Evolutionary conservation across 352 stramenopile species (phyloP).

Genomic region (Aphanomyces invadans): DNA sequence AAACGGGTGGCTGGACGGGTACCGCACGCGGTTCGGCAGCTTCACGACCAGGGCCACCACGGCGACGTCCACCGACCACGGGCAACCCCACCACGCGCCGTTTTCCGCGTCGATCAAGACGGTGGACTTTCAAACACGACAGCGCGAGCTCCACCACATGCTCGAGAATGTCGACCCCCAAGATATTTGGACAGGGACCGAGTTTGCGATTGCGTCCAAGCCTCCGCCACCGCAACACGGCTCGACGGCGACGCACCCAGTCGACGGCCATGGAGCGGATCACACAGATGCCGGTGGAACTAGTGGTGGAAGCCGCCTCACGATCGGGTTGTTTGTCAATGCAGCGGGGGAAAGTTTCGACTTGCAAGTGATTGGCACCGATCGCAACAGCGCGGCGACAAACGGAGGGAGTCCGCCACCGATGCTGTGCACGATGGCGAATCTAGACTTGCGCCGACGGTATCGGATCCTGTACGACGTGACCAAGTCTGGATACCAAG

Average conservation of each 20-base stretch:
- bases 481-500: constrained; percentile 75
- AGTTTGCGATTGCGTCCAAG: constrained; percentile 69
- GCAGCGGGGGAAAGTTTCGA: constrained; percentile 70
- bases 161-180: constrained; percentile 49
- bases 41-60: constrained; percentile 53
- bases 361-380: constrained; percentile 71
- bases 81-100: not conserved
- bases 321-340: constrained; percentile 67
- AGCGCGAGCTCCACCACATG: constrained; percentile 71
- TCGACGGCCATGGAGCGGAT: constrained; percentile 30
- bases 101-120: constrained; percentile 52
- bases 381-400: constrained; percentile 38
- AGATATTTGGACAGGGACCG: constrained; percentile 71
- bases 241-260: not conserved
- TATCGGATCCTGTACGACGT: constrained; percentile 74
- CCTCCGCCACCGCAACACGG: constrained; percentile 6
- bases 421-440: constrained; percentile 43
- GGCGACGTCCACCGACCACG: constrained; percentile 24
- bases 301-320: too few relatives aligned
- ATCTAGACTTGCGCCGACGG: constrained; percentile 47
- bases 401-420: too few relatives aligned
- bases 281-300: too few relatives aligned
- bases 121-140: constrained; percentile 75
- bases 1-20: constrained; percentile 82
- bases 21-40: constrained; percentile 70